phyloP scores from a whole-genome alignment of 306 rosid species.

The Prunus mongolica region DNA sequence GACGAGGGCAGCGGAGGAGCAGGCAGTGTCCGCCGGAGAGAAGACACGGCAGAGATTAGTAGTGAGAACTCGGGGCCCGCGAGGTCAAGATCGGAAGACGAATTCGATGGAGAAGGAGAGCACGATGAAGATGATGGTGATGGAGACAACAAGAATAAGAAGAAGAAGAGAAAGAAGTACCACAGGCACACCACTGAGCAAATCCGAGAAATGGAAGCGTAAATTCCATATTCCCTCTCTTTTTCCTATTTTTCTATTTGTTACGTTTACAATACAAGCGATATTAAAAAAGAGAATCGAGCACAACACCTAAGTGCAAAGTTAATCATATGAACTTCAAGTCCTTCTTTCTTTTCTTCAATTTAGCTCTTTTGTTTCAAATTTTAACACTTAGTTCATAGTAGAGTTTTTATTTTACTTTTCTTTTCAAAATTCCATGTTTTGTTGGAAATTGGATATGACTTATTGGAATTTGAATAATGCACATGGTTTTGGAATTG shows the following conservation, averaged over 20 bases:
- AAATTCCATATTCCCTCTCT: not conserved
- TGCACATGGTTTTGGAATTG: constrained; percentile 15
- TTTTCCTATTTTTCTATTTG: not conserved
- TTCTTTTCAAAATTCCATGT: not conserved
- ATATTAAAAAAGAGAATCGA: not conserved
- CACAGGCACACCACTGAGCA: constrained; percentile 89
- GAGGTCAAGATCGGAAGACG: constrained; percentile 89
- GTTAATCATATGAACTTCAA: no score
- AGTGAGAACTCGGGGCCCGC: constrained; percentile 83
- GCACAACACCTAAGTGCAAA: no score
- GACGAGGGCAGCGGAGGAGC: constrained; percentile 80
- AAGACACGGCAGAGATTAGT: constrained; percentile 67
- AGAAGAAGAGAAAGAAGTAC: constrained; percentile 88
- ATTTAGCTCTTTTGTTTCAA: no score
- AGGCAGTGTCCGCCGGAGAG: constrained; percentile 25
- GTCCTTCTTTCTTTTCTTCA: no score
- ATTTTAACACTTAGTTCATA: not conserved
- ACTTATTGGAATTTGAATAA: not conserved
- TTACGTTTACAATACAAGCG: not conserved
- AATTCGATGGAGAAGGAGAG: constrained; percentile 64
- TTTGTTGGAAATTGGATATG: not conserved
- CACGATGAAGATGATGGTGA: constrained; percentile 48
- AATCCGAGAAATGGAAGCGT: constrained; percentile 98
- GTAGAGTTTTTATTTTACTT: not conserved
- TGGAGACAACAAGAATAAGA: constrained; percentile 42